These are phyloP conservation scores for Flaveria linearis DNA, from an alignment of 129 eudicot genomes.

Conservation along the genomic window DNA sequence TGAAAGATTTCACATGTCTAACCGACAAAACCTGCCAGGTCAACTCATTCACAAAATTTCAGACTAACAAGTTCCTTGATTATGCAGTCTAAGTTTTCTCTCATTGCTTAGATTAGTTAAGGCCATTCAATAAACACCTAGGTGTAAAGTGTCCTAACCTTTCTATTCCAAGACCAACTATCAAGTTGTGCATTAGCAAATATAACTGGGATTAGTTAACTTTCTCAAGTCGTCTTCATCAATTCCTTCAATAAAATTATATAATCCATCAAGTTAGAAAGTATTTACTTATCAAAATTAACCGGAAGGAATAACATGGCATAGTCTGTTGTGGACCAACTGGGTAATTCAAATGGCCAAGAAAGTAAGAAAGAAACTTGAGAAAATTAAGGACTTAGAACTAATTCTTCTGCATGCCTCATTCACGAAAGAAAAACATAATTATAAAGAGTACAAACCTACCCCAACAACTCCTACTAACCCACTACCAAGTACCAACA, in stretches of 20 bases:
- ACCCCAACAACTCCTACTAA: too few species aligned
- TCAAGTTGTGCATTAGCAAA: not conserved
- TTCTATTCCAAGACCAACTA: not conserved
- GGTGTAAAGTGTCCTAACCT: not conserved
- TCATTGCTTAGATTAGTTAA: not conserved
- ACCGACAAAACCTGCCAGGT: slow-evolving; percentile 2
- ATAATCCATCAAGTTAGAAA: not conserved
- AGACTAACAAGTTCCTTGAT: not conserved
- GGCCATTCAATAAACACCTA: not conserved
- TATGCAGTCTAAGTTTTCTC: not conserved
- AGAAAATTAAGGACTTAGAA: too few species aligned
- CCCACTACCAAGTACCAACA: too few species aligned
- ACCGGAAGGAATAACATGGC: not conserved
- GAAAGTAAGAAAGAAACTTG: too few species aligned
- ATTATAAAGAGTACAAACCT: too few species aligned
- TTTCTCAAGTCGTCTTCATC: not conserved
- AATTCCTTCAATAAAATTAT: slow-evolving; percentile 3
- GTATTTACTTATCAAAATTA: too few species aligned
- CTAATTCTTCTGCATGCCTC: too few species aligned
- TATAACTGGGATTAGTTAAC: not conserved
- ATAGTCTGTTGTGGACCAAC: too few species aligned
- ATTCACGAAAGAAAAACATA: too few species aligned
- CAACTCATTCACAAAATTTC: not conserved
- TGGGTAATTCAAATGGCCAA: too few species aligned
- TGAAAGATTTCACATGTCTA: not conserved